phyloP scores from a whole-genome alignment of 371 early-diverging fungal genomes.

The Mortierella sp. region DNA sequence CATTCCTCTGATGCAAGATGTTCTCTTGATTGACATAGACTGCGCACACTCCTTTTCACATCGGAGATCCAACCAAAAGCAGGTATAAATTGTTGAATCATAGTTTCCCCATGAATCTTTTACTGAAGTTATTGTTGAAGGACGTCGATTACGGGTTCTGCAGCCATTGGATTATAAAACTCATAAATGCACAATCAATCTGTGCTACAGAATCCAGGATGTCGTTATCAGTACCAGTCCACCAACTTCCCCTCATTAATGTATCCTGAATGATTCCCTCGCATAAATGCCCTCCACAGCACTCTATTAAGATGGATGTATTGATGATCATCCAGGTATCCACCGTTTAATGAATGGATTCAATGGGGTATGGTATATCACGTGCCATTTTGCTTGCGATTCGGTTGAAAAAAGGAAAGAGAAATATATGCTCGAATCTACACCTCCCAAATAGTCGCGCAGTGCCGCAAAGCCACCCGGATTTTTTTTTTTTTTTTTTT shows the following conservation, averaged over 20 bases:
- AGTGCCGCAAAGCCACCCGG: conserved; percentile 7
- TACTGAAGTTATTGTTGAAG: neutral
- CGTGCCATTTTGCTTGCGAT: conserved; percentile 51
- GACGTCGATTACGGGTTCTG: neutral
- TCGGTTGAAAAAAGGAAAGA: conserved; percentile 40
- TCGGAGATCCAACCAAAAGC: neutral
- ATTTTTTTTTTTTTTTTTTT: too few relatives aligned
- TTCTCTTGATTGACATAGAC: neutral
- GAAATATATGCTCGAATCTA: conserved; percentile 10
- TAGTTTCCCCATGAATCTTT: conserved; percentile 32
- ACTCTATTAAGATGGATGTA: conserved; percentile 16
- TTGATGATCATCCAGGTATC: conserved; percentile 7
- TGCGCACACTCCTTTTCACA: neutral
- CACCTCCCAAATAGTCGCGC: conserved; percentile 1
- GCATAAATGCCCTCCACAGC: neutral
- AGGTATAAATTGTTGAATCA: conserved; percentile 12
- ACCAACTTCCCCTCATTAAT: neutral
- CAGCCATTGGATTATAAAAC: neutral
- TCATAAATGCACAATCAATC: neutral
- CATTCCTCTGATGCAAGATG: neutral
- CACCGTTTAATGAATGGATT: conserved; percentile 12
- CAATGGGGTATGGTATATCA: neutral
- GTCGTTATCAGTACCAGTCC: neutral
- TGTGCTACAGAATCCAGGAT: neutral
- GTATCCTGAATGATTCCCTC: neutral